Conservation (phyloP, 1,139 yeast species). For the Candida smagusa region DNA sequence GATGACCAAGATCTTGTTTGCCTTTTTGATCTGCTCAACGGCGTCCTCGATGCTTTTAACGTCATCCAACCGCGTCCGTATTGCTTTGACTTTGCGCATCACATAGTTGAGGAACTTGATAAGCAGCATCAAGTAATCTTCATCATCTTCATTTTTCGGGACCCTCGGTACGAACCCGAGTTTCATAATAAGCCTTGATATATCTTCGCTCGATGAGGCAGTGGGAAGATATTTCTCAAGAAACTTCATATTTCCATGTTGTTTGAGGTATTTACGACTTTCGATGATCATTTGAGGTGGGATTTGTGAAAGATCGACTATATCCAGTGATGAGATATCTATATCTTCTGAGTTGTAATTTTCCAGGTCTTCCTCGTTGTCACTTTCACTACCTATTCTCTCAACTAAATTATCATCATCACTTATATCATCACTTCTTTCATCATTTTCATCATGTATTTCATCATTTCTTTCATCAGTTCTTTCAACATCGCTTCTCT, state of each 20-base stretch:
- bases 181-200: slow-evolving; percentile 44
- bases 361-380: slow-evolving; percentile 3
- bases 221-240: slow-evolving; percentile 59
- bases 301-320: slow-evolving; percentile 8
- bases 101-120: slow-evolving; percentile 56
- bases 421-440: slow-evolving; percentile 1
- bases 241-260: slow-evolving; percentile 58
- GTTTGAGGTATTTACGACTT: slow-evolving; percentile 58
- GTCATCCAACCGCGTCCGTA: slow-evolving; percentile 50
- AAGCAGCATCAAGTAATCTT: slow-evolving; percentile 43
- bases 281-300: slow-evolving; percentile 21
- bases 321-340: not conserved
- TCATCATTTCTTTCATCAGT: too few relatives aligned
- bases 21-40: slow-evolving; percentile 46
- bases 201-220: slow-evolving; percentile 53
- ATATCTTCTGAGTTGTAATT: slow-evolving; percentile 5
- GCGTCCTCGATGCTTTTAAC: slow-evolving; percentile 64
- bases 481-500: slow-evolving; percentile 1
- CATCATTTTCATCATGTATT: too few relatives aligned
- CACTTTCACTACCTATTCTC: slow-evolving; percentile 1
- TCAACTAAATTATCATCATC: slow-evolving; percentile 2
- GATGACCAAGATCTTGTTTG: slow-evolving; percentile 69
- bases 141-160: slow-evolving; percentile 31
- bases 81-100: slow-evolving; percentile 54
- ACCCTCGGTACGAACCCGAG: slow-evolving; percentile 53